Evolutionary conservation across 495 filamentous ascomycete genomes (phyloP), one percentile per base, ranked within the genome.

Genomic region (Podospora pseudopauciseta): DNA sequence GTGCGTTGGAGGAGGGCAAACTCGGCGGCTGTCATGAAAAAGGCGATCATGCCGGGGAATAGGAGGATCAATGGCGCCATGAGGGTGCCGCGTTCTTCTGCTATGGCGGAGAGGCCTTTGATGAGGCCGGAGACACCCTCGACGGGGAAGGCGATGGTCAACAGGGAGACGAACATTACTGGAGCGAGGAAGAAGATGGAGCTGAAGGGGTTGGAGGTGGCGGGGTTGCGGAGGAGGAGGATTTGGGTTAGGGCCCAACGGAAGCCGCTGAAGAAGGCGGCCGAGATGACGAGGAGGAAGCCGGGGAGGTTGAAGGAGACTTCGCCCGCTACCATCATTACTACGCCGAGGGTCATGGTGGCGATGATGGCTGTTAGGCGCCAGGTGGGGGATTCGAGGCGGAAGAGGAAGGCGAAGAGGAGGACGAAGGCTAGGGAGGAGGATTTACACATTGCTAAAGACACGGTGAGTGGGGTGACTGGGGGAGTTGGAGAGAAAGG

Each of bases 321-420:
- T 80, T 99, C 95, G 27, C 94, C 94, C 2, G 93, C 91, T 3
- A 99, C 96, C 96, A 99, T 99, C 94, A 98, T 97, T 70, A 98
- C 85, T 27, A 99, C 96, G 65, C 96, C 96, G 2, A 88, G 73
- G 0, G 94, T 99, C 96, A 99, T 98, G 68, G 91, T 89, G 61
- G 86, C 85, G 69, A 99, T 98, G 70, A 99, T 92, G 49, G 86
- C 79, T 26, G 96, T 90, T 23, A 99, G 85, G 70, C 89, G 90
- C 81, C 91, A 88, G 0, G 94, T 97, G 0, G 92, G 92, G 5
- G 86, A 85, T 79, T 99, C 96, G 32, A 99, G 89, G 49, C 90
- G 89, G 83, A 99, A 98, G 62, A 96, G 73, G 76, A 99, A 96
- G 67, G 96, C 96, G 79, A 99, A 99, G 65, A 96, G 72, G 7